These are phyloP conservation scores for Pestalotiopsis fici DNA, from an alignment of 2,329 filamentous ascomycete species.

Conservation along the genomic window DNA sequence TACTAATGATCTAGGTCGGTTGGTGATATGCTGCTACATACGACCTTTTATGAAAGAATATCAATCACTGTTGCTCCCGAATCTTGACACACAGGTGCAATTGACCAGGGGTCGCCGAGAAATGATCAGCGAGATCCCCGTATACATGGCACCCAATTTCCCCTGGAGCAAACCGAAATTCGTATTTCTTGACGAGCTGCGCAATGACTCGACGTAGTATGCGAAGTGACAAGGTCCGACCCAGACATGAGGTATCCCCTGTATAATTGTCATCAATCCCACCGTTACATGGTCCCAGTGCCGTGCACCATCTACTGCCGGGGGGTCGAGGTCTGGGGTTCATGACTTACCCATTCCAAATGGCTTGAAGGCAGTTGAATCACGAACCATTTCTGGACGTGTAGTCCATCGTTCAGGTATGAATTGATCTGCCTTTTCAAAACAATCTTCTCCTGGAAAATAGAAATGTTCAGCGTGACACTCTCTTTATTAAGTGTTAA, in stretches of 20 bases:
- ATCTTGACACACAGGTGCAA: neutral
- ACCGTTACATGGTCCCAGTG: neutral
- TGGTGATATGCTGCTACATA: too few species aligned
- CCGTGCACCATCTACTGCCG: neutral
- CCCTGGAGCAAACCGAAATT: neutral
- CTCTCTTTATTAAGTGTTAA: neutral
- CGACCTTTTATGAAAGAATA: too few species aligned
- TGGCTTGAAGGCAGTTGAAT: constrained; percentile 30
- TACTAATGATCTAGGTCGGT: too few species aligned
- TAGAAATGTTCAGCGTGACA: too few species aligned
- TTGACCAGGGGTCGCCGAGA: neutral
- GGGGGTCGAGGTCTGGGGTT: rapidly evolving
- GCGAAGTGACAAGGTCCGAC: neutral
- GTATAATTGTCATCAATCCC: neutral
- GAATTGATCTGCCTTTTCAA: constrained; percentile 29
- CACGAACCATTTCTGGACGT: constrained; percentile 29
- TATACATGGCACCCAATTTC: neutral
- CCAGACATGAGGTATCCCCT: neutral
- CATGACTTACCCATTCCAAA: constrained; percentile 29
- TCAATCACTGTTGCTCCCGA: too few species aligned
- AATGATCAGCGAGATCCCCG: neutral
- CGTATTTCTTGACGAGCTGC: neutral
- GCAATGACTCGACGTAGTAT: neutral
- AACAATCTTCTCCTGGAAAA: constrained; percentile 25
- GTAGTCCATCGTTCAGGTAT: constrained; percentile 39